Conservation (phyloP, 1,139 yeast genomes). For the Chernovozyma sophiae-reginae region DNA sequence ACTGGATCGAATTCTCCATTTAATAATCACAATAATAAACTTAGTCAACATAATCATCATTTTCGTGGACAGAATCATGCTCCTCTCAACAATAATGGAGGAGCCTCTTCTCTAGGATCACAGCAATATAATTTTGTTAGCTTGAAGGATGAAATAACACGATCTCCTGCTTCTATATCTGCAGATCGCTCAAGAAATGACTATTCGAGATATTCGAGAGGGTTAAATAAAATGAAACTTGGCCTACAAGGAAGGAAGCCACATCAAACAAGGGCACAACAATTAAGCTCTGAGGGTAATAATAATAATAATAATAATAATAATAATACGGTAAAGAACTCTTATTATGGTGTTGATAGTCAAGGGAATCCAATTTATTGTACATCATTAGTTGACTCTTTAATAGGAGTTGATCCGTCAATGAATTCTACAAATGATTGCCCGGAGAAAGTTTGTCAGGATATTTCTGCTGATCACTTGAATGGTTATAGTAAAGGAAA, state of each 20-base stretch:
- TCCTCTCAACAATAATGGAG: constrained; percentile 1
- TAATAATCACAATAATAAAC: constrained; percentile 4
- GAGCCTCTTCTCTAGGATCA: constrained; percentile 7
- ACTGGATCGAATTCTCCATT: not conserved
- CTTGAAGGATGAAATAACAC: constrained; percentile 32
- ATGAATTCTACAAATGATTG: too few relatives aligned
- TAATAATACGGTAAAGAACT: not conserved
- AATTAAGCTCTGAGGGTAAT: constrained; percentile 9
- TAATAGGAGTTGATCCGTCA: constrained; percentile 5
- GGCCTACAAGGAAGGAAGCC: constrained; percentile 28
- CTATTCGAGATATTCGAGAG: constrained; percentile 28
- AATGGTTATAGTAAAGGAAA: too few relatives aligned
- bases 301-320: not conserved
- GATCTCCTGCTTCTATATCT: constrained; percentile 17
- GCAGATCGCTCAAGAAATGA: constrained; percentile 15
- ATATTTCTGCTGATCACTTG: too few relatives aligned
- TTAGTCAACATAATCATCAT: constrained; percentile 9
- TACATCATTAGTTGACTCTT: constrained; percentile 10
- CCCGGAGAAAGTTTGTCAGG: too few relatives aligned
- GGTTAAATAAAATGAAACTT: constrained; percentile 34
- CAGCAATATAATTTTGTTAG: constrained; percentile 30
- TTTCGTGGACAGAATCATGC: constrained; percentile 5
- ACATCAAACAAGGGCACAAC: constrained; percentile 3
- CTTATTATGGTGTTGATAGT: too few relatives aligned
- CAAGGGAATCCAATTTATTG: too few relatives aligned